Evolutionary conservation across 768 basidiomycete species (phyloP).

Genomic region (Phylloporus arenicola): DNA sequence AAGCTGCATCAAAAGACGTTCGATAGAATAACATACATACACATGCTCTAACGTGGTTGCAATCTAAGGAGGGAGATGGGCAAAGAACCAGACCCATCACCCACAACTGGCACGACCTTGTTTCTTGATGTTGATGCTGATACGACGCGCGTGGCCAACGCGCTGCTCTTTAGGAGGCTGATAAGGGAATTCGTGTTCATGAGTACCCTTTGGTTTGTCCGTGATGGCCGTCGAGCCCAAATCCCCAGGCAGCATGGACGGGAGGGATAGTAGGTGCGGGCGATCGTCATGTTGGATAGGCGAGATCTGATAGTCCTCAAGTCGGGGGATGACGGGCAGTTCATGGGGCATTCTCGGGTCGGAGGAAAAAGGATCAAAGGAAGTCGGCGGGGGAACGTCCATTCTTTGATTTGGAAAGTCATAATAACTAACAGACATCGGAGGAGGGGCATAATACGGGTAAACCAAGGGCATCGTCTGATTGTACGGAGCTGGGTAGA

Average conservation of each 20-base stretch:
- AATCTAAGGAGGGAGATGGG: not conserved
- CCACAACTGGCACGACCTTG: constrained; percentile 4
- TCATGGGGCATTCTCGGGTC: constrained; percentile 8
- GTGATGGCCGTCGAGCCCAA: not conserved
- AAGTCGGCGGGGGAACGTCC: not conserved
- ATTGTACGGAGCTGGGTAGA: constrained; percentile 5
- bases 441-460: constrained; percentile 9
- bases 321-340: constrained; percentile 10
- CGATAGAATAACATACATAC: constrained; percentile 1
- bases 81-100: constrained; percentile 3
- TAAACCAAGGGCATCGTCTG: constrained; percentile 3
- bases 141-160: constrained; percentile 36
- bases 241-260: not conserved
- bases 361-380: constrained; percentile 22
- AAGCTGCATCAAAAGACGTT: not conserved
- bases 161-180: constrained; percentile 28
- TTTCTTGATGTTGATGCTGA: constrained; percentile 36
- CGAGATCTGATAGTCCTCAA: constrained; percentile 3
- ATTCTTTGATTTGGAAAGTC: not conserved
- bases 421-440: constrained; percentile 2
- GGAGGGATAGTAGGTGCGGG: not conserved
- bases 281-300: not conserved
- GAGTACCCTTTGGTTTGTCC: not conserved
- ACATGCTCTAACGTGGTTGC: not conserved
- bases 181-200: constrained; percentile 28